Base-by-base conservation (phyloP, 2,329 filamentous ascomycete genomes). In the Epicoccum nigrum region DNA sequence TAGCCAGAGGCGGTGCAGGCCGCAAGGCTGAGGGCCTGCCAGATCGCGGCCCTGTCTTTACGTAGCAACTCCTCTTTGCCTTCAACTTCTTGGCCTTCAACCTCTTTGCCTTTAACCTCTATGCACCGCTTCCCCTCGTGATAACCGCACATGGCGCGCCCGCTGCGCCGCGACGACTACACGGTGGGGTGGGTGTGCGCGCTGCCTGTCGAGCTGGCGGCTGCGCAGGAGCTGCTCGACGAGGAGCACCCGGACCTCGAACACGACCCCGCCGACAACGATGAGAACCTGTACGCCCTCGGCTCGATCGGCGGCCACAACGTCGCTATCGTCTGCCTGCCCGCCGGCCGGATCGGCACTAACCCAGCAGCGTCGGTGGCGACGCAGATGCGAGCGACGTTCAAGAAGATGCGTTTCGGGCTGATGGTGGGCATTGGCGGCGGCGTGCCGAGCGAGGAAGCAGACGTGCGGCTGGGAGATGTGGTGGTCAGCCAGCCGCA, bases 371-470 rank as follows among this genome's bases (percentile, higher is more conserved):
- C 73, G 7, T 58, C 55, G 1, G 68, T 70, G 4, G 69, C 68
- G 2, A 65, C 51, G 25, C 54, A 67, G 19, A 70, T 76, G 62
- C 45, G 46, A 12, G 45, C 55, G 6, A 66, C 63, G 6, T 77
- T 76, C 51, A 55, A 47, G 7, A 37, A 20, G 2, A 72, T 78
- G 25, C 65, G 58, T 7, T 65, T 78, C 31, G 70, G 69, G 4
- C 62, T 80, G 2, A 70, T 80, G 67, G 76, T 80, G 1, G 77
- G 77, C 15, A 74, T 79, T 28, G 76, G 73, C 1, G 71, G 72
- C 27, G 64, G 64, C 21, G 63, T 64, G 19, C 58, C 61, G 8
- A 57, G 54, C 32, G 27, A 20, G 4, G 43, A 55, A 3, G 23
- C 32, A 27, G 63, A 67, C 40, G 56, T 65, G 13, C 52, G 63